A percentile compares a stretch with the other conserved stretches of the same genome.
These are phyloP conservation scores for Triglochin maritima DNA, from an alignment of 106 monocot genomes.

Conservation along the genomic window DNA sequence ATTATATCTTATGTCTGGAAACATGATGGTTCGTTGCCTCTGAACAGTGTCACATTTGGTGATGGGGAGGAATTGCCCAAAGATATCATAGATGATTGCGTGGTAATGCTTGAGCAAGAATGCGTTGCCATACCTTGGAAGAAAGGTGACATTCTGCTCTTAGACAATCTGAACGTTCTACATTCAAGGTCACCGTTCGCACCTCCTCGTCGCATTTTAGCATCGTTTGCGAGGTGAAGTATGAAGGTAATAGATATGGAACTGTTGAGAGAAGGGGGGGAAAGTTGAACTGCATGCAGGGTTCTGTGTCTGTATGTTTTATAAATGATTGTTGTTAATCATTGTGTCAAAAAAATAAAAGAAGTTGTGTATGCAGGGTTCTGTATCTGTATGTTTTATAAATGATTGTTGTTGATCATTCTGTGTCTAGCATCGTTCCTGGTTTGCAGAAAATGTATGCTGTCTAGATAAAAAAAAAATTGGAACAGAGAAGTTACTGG, in stretches of 20 bases:
- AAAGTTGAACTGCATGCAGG: too few relatives aligned
- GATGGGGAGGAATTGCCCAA: constrained; percentile 60
- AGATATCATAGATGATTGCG: constrained; percentile 54
- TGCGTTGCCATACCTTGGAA: constrained; percentile 76
- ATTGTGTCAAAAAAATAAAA: too few relatives aligned
- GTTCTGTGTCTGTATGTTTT: too few relatives aligned
- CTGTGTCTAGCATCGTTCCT: too few relatives aligned
- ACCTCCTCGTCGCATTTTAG: constrained; percentile 79
- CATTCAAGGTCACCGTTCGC: constrained; percentile 62
- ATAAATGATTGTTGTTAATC: too few relatives aligned
- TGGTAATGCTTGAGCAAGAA: constrained; percentile 58
- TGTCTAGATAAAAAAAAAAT: too few relatives aligned
- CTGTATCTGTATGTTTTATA: too few relatives aligned
- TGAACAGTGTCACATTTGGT: constrained; percentile 66
- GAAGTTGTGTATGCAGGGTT: too few relatives aligned
- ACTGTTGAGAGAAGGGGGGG: background rate
- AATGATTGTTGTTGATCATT: too few relatives aligned
- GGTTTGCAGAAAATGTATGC: too few relatives aligned
- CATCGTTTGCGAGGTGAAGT: constrained; percentile 30
- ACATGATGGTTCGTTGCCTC: constrained; percentile 43
- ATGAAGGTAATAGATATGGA: background rate
- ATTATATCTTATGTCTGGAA: constrained; percentile 78
- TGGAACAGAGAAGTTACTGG: too few relatives aligned
- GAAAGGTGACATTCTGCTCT: constrained; percentile 63
- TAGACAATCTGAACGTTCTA: constrained; percentile 78